Percentiles rank a stretch among this genome's conserved stretches.
Evolutionary conservation across 805 yeast species (phyloP).

Genomic region (Starmerella cellae): DNA sequence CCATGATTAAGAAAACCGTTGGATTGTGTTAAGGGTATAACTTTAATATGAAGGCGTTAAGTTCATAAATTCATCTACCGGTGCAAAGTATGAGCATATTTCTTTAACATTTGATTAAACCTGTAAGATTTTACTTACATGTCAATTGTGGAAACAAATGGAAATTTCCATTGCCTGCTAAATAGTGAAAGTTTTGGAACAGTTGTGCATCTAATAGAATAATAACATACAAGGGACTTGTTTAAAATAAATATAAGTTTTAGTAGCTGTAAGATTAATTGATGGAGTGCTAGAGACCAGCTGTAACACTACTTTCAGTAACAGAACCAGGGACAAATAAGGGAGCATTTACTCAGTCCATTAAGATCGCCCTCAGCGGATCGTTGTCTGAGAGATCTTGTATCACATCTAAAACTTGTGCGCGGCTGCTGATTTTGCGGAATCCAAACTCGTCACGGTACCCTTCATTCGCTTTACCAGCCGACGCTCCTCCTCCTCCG

Average conservation of each 20-base stretch:
- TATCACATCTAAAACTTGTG: constrained; percentile 27
- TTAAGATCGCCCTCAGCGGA: constrained; percentile 16
- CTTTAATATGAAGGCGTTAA: not conserved
- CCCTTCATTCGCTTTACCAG: constrained; percentile 21
- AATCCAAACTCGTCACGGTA: constrained; percentile 26
- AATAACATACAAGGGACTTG: not conserved
- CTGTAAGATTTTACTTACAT: too few species aligned
- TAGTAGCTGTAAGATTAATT: not conserved
- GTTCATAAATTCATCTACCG: not conserved
- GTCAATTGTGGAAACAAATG: too few species aligned
- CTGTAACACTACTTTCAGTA: too few species aligned
- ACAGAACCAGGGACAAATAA: too few species aligned
- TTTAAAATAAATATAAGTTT: not conserved
- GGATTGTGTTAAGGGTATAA: not conserved
- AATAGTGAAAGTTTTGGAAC: too few species aligned
- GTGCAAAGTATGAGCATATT: not conserved
- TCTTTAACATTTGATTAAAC: too few species aligned
- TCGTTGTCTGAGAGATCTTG: constrained; percentile 19
- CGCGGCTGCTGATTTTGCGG: constrained; percentile 24
- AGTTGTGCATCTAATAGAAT: too few species aligned
- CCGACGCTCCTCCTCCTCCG: constrained; percentile 28
- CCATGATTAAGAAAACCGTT: too few species aligned
- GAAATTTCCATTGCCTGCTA: too few species aligned
- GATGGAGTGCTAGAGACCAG: too few species aligned
- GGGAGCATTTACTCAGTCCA: constrained; percentile 7